These are phyloP conservation scores for Lachnellula hyalina DNA, from an alignment of 2,329 filamentous ascomycete genomes.

Conservation along the genomic window DNA sequence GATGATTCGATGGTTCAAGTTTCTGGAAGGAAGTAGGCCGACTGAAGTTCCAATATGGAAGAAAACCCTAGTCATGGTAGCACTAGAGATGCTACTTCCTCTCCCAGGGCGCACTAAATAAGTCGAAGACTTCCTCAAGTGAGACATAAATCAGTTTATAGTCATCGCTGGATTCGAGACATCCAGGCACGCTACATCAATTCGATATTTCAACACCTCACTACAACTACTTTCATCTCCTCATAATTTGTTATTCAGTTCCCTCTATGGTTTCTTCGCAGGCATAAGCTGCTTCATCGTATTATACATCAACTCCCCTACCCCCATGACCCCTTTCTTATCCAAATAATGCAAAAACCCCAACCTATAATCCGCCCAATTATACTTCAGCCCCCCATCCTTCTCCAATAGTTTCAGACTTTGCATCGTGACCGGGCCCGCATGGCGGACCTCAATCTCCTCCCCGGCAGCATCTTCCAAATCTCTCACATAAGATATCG, in stretches of 20 bases:
- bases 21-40: no score
- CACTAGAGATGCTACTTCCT: no score
- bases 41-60: no score
- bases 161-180: no score
- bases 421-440: constrained; percentile 64
- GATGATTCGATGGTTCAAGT: no score
- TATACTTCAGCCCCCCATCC: constrained; percentile 59
- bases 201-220: no score
- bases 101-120: no score
- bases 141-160: no score
- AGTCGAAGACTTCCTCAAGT: no score
- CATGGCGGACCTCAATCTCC: constrained; percentile 46
- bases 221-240: neutral
- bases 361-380: constrained; percentile 70
- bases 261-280: constrained; percentile 8
- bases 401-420: constrained; percentile 58
- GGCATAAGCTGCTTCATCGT: constrained; percentile 71
- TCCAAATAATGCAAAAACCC: constrained; percentile 67
- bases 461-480: constrained; percentile 50
- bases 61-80: no score
- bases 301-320: constrained; percentile 69
- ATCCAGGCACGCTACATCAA: no score
- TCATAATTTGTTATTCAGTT: neutral
- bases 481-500: constrained; percentile 49
- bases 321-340: constrained; percentile 56